Base-by-base conservation (phyloP, 768 basidiomycete genomes). In the Calocera cornea region DNA sequence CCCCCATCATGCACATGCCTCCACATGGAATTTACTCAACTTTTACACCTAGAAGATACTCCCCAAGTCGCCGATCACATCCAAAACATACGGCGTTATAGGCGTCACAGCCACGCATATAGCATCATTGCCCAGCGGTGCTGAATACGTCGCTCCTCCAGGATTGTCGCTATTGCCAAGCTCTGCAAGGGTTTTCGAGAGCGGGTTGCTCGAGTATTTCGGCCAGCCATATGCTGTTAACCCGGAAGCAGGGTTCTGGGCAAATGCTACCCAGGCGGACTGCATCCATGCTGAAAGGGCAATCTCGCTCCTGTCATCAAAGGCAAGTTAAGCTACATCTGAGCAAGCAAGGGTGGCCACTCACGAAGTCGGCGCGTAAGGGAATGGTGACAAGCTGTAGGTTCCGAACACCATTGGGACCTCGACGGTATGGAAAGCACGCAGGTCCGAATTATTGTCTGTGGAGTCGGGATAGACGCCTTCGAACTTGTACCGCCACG, bases 191-290 rank as follows among this genome's bases (percentile, higher is more conserved):
- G 14, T 33, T 16, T 11, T 5, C 10, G 19, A 3, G 31, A 60
- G 11, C 8, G 31, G 31, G 19, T 2, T 29, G 31, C 5, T 10
- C 14, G 54, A 60, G 49, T 74, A 76, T 36, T 29, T 41, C 14
- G 75, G 74, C 75, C 75, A 76, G 14, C 75, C 75, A 44, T 69
- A 70, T 34, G 71, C 36, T 24, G 67, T 29, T 64, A 79, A 67
- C 1, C 78, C 79, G 14, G 74, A 65, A 2, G 66, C 41, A 1
- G 79, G 78, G 69, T 80, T 73, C 22, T 76, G 74, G 17, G 79
- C 79, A 65, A 81, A 81, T 2, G 77, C 74, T 1, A 80, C 78
- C 80, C 80, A 81, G 0, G 78, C 79, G 5, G 71, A 69, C 68
- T 80, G 79, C 1, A 79, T 66, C 65, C 75, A 77, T 66, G 69